Evolutionary conservation across 164 flowering plant species (phyloP), one percentile per base, ranked within the genome.

Genomic region (Malania oleifera): DNA sequence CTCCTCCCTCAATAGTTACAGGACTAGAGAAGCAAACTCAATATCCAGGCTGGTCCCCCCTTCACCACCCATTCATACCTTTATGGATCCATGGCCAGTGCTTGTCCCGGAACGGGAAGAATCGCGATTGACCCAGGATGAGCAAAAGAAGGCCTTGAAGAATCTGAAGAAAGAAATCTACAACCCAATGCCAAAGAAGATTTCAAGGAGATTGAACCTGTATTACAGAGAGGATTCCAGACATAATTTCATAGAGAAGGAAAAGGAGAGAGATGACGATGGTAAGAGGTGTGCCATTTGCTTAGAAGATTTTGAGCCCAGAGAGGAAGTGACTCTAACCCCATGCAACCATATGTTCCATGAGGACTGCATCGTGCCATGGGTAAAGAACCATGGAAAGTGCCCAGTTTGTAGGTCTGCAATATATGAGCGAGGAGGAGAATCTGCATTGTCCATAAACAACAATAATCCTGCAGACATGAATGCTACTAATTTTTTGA

Each of bases 311-410:
- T 88, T 93, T 45, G 80, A 80, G 63, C 66, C 82, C 7, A 60
- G 62, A 28, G 68, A 82, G 48, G 69, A 70, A 24, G 85, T 93
- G 23, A 73, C 73, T 57, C 23, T 81, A 20, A 90, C 97, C 17
- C 99, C 97, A 0, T 90, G 99, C 71, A 69, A 78, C n/a, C 99
- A 90, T 64, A 86, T 87, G 93, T 92, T 85, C 63, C 98, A 92
- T 49, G 76, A 78, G 13, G 81, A 77, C 0, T 92, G 96, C 72
- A 78, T 92, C 2, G 69, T 73, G 12, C 91, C 89, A 1, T 89
- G 98, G 96, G 73, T 80, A 52, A 85, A 73, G 64, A 77, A 76
- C 73, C 65, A 85, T 2, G 86, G 84, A 0, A 74, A 73, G 49
- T 92, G 98, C 73, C 95, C 96, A 0, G 83, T 89, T 11, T 92